These are phyloP conservation scores for Diaporthe caulivora DNA, from an alignment of 2,329 filamentous ascomycete genomes.

Conservation along the genomic window DNA sequence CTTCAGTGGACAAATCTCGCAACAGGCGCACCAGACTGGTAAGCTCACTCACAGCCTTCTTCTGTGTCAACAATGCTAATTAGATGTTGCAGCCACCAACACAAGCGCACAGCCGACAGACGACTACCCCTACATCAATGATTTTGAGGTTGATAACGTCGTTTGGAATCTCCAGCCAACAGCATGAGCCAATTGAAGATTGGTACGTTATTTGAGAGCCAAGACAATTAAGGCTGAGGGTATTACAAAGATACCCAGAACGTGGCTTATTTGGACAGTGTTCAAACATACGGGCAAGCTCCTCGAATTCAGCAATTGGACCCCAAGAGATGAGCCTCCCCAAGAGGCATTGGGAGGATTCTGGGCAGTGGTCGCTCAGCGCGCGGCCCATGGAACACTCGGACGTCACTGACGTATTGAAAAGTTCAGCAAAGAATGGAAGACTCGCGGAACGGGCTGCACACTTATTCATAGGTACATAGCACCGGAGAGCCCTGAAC, in stretches of 20 bases:
- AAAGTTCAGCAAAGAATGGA: neutral
- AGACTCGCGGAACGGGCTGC: neutral
- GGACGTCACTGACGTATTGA: neutral
- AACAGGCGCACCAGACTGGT: slow-evolving; percentile 4
- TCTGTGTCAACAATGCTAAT: neutral
- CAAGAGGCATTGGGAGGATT: neutral
- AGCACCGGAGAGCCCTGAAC: slow-evolving; percentile 6
- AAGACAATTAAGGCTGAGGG: neutral
- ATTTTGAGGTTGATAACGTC: neutral
- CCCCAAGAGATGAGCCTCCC: neutral
- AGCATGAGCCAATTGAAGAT: neutral
- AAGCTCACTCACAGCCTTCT: neutral
- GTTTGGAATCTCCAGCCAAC: neutral
- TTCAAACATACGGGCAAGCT: neutral
- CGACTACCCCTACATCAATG: neutral
- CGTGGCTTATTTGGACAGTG: neutral
- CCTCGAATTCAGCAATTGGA: neutral
- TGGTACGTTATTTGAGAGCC: neutral
- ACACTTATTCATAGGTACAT: slow-evolving; percentile 9
- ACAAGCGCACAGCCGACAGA: neutral
- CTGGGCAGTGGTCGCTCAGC: slow-evolving; percentile 19
- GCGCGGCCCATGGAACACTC: slow-evolving; percentile 18
- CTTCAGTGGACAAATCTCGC: slow-evolving; percentile 22
- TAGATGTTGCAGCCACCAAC: neutral
- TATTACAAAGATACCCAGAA: neutral